phyloP scores from a whole-genome alignment of 1,284 basidiomycete genomes.

The Puccinia coronata region DNA sequence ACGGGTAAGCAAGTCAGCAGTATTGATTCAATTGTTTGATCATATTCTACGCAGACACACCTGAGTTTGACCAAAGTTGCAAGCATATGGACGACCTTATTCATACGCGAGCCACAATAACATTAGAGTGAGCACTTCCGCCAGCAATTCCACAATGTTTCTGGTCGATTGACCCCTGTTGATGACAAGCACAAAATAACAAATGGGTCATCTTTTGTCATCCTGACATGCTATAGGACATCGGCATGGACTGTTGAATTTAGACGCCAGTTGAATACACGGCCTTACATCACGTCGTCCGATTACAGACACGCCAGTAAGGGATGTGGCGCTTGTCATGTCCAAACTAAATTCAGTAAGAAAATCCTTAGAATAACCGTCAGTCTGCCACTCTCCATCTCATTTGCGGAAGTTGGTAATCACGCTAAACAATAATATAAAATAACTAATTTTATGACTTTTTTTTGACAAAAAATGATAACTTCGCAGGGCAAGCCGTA shows the following conservation, averaged over 20 bases:
- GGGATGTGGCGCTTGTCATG: conserved; percentile 41
- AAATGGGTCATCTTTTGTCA: background rate
- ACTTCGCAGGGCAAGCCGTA: conserved; percentile 10
- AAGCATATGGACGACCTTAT: conserved; percentile 11
- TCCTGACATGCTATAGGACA: conserved; percentile 11
- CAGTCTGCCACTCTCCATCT: background rate
- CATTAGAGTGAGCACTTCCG: conserved; percentile 13
- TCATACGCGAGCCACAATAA: background rate
- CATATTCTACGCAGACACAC: background rate
- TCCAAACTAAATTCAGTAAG: conserved; percentile 30
- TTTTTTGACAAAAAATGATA: background rate
- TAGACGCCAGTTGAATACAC: conserved; percentile 7
- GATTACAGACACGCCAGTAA: background rate
- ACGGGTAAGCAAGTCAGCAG: background rate
- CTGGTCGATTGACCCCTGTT: background rate
- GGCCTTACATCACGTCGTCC: background rate
- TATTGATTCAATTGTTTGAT: background rate
- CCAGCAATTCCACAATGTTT: background rate
- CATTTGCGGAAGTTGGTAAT: background rate
- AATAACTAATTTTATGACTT: background rate
- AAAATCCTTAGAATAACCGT: conserved; percentile 15
- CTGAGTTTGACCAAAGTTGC: conserved; percentile 23
- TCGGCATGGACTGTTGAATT: conserved; percentile 36
- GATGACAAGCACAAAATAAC: too few relatives aligned
- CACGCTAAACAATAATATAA: background rate